Evolutionary conservation across 176 grass and related monocot species (phyloP).

Genomic region (Aegilops sharonensis): DNA sequence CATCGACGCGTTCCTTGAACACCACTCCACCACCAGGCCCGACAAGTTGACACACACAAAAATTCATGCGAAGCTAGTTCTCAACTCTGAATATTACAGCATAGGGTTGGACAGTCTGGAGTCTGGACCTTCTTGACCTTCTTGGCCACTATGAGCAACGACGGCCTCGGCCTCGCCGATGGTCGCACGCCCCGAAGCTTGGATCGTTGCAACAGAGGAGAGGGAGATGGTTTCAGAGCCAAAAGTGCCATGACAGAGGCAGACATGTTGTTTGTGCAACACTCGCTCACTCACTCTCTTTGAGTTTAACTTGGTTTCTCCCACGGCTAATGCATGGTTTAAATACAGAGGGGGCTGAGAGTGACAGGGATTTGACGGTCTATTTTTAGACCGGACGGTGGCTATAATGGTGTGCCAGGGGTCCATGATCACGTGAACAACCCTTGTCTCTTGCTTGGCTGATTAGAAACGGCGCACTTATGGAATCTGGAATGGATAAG

Average conservation of each 20-base stretch:
- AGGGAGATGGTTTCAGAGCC: slow-evolving; percentile 30
- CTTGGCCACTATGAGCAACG: slow-evolving; percentile 29
- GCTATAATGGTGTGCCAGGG: slow-evolving; percentile 17
- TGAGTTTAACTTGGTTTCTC: neutral
- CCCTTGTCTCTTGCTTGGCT: slow-evolving; percentile 6
- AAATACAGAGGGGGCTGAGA: slow-evolving; percentile 13
- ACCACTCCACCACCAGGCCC: slow-evolving; percentile 50
- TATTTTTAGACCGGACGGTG: slow-evolving; percentile 11
- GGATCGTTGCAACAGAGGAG: neutral
- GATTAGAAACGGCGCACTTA: slow-evolving; percentile 1
- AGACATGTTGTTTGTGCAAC: neutral
- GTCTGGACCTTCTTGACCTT: slow-evolving; percentile 63
- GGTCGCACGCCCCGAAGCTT: neutral
- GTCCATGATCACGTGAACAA: slow-evolving; percentile 31
- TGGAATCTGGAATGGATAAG: slow-evolving; percentile 25
- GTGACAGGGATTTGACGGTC: slow-evolving; percentile 20
- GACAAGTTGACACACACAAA: slow-evolving; percentile 22
- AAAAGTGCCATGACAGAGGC: slow-evolving; percentile 24
- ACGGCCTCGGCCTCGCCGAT: slow-evolving; percentile 13
- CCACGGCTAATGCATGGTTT: slow-evolving; percentile 7
- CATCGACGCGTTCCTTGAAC: slow-evolving; percentile 46
- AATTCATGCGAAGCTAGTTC: slow-evolving; percentile 10
- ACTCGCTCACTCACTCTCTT: neutral
- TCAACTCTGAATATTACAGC: neutral
- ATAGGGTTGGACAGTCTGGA: slow-evolving; percentile 42